phyloP scores from a whole-genome alignment of 768 basidiomycete genomes.

The Lactarius hengduanensis region DNA sequence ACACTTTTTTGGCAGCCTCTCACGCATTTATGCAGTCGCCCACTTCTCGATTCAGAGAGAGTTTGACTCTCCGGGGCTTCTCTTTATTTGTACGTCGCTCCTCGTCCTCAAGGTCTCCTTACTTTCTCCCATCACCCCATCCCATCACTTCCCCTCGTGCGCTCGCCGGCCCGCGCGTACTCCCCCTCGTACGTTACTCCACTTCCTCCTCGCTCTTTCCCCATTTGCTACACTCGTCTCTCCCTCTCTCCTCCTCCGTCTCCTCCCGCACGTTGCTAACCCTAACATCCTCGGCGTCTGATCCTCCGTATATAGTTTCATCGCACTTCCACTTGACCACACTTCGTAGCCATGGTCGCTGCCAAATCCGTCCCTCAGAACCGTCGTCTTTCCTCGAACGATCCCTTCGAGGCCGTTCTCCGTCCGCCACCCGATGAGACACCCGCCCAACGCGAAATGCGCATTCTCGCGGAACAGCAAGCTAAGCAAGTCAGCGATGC shows the following conservation, averaged over 20 bases:
- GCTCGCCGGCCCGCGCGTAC: neutral
- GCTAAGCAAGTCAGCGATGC: constrained; percentile 71
- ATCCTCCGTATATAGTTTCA: neutral
- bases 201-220: neutral
- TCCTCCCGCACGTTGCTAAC: neutral
- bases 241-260: neutral
- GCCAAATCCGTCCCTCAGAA: constrained; percentile 19
- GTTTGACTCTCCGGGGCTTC: neutral
- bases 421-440: constrained; percentile 75
- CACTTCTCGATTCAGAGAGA: neutral
- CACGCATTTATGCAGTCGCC: neutral
- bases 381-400: constrained; percentile 49
- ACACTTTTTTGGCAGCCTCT: neutral
- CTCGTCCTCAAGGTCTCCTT: neutral
- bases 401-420: constrained; percentile 67
- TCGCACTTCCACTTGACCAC: neutral
- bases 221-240: neutral
- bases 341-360: constrained; percentile 20
- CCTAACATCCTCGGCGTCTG: neutral
- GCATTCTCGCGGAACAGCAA: constrained; percentile 64
- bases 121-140: neutral
- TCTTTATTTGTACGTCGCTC: neutral
- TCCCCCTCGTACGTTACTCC: neutral
- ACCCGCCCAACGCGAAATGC: constrained; percentile 57
- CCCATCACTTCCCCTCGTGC: neutral